Evolutionary conservation across 164 flowering plant species (phyloP).

Genomic region (Kingdonia uniflora): DNA sequence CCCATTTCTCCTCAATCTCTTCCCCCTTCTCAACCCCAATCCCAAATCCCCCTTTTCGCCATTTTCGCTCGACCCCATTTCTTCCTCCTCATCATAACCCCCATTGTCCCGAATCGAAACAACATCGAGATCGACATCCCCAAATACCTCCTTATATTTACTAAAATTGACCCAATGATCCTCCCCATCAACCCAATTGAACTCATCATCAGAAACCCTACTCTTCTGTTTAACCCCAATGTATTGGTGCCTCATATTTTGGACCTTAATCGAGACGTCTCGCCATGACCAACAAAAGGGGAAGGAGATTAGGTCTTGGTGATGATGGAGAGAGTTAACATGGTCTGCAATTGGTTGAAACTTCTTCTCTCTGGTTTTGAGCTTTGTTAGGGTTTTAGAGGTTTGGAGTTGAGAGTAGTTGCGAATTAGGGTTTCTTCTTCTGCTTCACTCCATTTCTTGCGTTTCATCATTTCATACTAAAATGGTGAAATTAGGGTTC

Average conservation of each 20-base stretch:
- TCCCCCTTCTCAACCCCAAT: slow-evolving; percentile 1
- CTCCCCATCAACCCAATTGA: slow-evolving; percentile 63
- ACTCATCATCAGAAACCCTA: slow-evolving; percentile 25
- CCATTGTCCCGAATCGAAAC: neutral
- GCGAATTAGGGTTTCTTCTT: slow-evolving; percentile 27
- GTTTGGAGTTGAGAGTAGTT: slow-evolving; percentile 44
- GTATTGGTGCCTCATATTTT: slow-evolving; percentile 93
- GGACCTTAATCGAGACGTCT: slow-evolving; percentile 84
- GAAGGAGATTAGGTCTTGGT: slow-evolving; percentile 43
- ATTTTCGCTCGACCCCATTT: neutral
- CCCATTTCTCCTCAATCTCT: slow-evolving; percentile 21
- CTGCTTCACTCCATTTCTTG: slow-evolving; percentile 19
- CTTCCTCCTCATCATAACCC: slow-evolving; percentile 11
- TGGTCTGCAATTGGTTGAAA: slow-evolving; percentile 78
- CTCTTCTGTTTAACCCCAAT: slow-evolving; percentile 88
- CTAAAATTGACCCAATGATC: slow-evolving; percentile 79
- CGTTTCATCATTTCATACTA: too few species aligned
- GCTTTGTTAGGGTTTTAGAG: slow-evolving; percentile 56
- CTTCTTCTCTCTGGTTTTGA: slow-evolving; percentile 77
- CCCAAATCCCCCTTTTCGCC: slow-evolving; percentile 1
- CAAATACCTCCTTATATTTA: slow-evolving; percentile 74
- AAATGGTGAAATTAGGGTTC: too few species aligned
- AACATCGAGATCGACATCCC: slow-evolving; percentile 54
- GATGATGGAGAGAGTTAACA: slow-evolving; percentile 63
- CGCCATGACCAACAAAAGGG: slow-evolving; percentile 94